Base-by-base conservation (phyloP, 2,329 filamentous ascomycete genomes). In the Cladosporium sp. region DNA sequence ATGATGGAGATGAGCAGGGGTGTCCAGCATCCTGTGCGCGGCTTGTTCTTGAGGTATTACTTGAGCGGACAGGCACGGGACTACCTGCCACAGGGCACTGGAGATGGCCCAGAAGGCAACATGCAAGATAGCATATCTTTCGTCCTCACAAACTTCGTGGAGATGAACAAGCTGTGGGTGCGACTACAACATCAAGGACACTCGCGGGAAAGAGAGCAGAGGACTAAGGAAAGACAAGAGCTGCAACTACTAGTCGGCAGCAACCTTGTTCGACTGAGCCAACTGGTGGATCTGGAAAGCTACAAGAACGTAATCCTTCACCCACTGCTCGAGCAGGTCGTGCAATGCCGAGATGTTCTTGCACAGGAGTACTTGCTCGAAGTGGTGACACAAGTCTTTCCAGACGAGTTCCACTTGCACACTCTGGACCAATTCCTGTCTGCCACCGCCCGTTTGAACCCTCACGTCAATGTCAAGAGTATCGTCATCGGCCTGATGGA, bases 1-100 rank as follows among this genome's bases (percentile, higher is more conserved):
- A 99, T 99, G 94, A 99, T 99, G 94, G 94, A 99, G 75, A 99
- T 99, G 94, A 97, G 91, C 75, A 85, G 94, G 62, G 94, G 94
- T 57, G 92, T 99, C 20, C 94, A 99, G 71, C 94, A 99, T 74
- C 94, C 94, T 15, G 92, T 97, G 62, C 90, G 94, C 58, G 94
- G 94, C 17, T 80, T 99, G 56, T 99, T 99, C 73, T 77, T 99
- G 68, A 87, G 94, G 70, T 99, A 99, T 76, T 99, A 97, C 71
- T 83, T 99, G 52, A 94, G 91, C 22, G 93, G 94, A 36, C 94
- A 99, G 77, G 93, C 94, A 37, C 84, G 94, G 68, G 94, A 99
- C 74, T 86, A 85, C 71, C 80, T 99, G 52, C 94, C 94, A 0
- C 84, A 83, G 1, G 90, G 90, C 48, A 87, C 85, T 60, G 84